A percentile compares a stretch with the other conserved stretches of the same genome.
Evolutionary conservation across 1,139 yeast species (phyloP).

Genomic region (Candida glucosophila): DNA sequence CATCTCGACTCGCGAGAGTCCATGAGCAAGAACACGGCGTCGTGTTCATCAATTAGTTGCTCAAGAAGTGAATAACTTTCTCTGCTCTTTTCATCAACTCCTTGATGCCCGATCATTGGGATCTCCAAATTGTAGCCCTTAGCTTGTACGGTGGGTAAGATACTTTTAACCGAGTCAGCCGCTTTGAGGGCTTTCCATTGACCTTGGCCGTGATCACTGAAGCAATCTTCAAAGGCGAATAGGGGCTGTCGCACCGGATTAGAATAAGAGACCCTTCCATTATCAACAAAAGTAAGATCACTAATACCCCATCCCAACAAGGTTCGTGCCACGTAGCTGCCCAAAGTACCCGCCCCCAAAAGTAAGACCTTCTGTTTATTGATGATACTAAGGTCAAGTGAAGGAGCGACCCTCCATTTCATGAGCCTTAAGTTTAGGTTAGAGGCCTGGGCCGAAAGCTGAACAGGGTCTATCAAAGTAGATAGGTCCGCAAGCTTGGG

Average conservation of each 20-base stretch:
- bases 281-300: constrained; percentile 80
- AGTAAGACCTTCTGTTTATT: constrained; percentile 56
- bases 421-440: constrained; percentile 82
- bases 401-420: constrained; percentile 96
- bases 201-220: constrained; percentile 51
- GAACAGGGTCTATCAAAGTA: constrained; percentile 66
- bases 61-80: constrained; percentile 44
- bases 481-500: constrained; percentile 84
- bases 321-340: constrained; percentile 81
- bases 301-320: constrained; percentile 92
- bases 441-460: constrained; percentile 84
- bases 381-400: constrained; percentile 57
- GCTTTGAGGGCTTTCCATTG: constrained; percentile 68
- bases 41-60: constrained; percentile 56
- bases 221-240: constrained; percentile 68
- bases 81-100: constrained; percentile 33
- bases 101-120: constrained; percentile 92
- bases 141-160: constrained; percentile 71
- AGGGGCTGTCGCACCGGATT: constrained; percentile 95
- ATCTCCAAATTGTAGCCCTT: constrained; percentile 60
- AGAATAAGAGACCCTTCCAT: constrained; percentile 79
- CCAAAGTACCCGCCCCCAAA: constrained; percentile 95
- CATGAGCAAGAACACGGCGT: constrained; percentile 71
- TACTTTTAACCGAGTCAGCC: constrained; percentile 57
- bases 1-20: constrained; percentile 95